Conservation (phyloP, 225 moss, liverwort and hornwort genomes). For the Straminergon stramineum region DNA sequence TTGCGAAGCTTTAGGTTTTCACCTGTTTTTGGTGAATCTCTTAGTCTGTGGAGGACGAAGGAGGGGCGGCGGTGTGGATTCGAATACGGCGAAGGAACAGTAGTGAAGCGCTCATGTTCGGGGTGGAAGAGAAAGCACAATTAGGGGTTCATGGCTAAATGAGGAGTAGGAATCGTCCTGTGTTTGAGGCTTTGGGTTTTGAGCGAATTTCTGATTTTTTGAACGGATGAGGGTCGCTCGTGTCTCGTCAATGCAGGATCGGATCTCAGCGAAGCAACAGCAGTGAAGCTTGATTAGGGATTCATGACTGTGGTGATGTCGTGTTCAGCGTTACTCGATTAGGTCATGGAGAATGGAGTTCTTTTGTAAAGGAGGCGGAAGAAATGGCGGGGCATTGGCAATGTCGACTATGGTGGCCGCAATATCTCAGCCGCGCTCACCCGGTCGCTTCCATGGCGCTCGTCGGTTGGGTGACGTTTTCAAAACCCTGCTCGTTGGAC, state of each 20-base stretch:
- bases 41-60: background rate
- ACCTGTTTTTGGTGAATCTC: background rate
- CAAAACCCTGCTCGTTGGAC: constrained; percentile 30
- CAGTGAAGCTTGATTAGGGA: background rate
- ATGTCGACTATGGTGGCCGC: constrained; percentile 65
- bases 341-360: constrained; percentile 22
- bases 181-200: background rate
- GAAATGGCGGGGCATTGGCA: constrained; percentile 36
- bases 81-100: background rate
- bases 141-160: background rate
- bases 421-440: constrained; percentile 22
- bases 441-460: constrained; percentile 34
- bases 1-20: background rate
- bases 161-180: background rate
- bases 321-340: background rate
- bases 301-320: background rate
- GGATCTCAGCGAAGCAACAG: background rate
- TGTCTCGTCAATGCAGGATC: background rate
- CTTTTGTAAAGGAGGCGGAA: background rate
- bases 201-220: background rate
- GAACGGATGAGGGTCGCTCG: background rate
- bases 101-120: background rate
- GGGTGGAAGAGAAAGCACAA: background rate
- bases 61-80: background rate
- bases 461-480: constrained; percentile 40